Percentiles rank a stretch among this genome's conserved stretches.
These are phyloP conservation scores for Fonsecaea monophora DNA, from an alignment of 2,329 filamentous ascomycete genomes.

Conservation along the genomic window DNA sequence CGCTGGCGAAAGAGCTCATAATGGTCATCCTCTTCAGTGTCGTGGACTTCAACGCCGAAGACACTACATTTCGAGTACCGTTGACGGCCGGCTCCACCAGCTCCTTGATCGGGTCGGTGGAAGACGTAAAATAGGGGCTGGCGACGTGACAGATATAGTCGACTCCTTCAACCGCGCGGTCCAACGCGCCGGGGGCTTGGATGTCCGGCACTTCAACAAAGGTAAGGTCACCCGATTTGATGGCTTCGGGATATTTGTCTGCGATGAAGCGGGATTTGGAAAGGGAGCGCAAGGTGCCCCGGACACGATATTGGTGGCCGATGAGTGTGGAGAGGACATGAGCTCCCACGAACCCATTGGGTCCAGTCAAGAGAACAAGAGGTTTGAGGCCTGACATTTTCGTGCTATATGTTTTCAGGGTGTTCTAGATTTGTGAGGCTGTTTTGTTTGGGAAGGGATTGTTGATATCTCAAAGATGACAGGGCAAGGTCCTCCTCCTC, in stretches of 20 bases:
- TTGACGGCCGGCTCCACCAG: constrained; percentile 41
- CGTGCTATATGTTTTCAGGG: background rate
- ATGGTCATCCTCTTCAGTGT: constrained; percentile 52
- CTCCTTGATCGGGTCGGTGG: constrained; percentile 42
- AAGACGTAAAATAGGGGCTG: constrained; percentile 36
- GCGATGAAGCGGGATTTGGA: constrained; percentile 25
- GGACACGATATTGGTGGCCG: constrained; percentile 21
- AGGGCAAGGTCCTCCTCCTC: background rate
- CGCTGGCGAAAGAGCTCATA: constrained; percentile 59
- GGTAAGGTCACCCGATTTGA: constrained; percentile 17
- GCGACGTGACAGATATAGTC: constrained; percentile 38
- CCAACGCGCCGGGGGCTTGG: constrained; percentile 31
- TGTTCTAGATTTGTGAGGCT: background rate
- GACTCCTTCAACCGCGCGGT: constrained; percentile 22
- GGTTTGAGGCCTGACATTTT: constrained; percentile 22
- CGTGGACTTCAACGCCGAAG: constrained; percentile 34
- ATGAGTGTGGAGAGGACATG: constrained; percentile 28
- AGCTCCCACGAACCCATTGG: constrained; percentile 32
- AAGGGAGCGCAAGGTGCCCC: constrained; percentile 30
- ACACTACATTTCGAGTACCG: constrained; percentile 39
- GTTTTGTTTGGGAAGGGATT: background rate
- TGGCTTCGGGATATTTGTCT: constrained; percentile 19
- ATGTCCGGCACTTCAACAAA: constrained; percentile 28
- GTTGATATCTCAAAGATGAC: background rate
- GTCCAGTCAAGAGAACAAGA: constrained; percentile 32